These are phyloP conservation scores for Kodamaea sagamina DNA, from an alignment of 805 yeast species.

Conservation along the genomic window DNA sequence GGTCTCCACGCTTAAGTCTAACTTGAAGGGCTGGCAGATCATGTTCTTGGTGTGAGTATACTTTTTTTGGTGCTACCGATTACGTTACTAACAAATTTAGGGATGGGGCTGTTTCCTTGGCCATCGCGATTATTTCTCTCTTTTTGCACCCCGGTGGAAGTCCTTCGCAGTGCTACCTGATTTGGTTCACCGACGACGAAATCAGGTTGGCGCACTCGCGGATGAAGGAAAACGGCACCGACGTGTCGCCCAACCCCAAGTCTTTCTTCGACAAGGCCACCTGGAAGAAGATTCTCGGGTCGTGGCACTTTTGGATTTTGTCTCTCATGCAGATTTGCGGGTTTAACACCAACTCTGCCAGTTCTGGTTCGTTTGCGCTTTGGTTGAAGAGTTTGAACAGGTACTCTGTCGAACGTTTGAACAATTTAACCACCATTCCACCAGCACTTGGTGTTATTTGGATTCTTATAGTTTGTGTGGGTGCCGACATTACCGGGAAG, in stretches of 20 bases:
- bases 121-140: constrained; percentile 21
- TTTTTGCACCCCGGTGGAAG: constrained; percentile 42
- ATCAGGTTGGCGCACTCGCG: constrained; percentile 50
- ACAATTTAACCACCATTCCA: constrained; percentile 54
- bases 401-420: constrained; percentile 21
- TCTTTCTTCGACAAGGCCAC: constrained; percentile 26
- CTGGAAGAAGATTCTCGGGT: constrained; percentile 29
- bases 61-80: too few relatives aligned
- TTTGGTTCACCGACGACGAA: constrained; percentile 57
- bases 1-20: constrained; percentile 5
- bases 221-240: constrained; percentile 24
- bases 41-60: constrained; percentile 21
- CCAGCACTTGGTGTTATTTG: constrained; percentile 60
- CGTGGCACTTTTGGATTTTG: constrained; percentile 37
- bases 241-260: constrained; percentile 17
- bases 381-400: constrained; percentile 29
- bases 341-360: constrained; percentile 37
- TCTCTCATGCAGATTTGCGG: constrained; percentile 24
- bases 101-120: constrained; percentile 25
- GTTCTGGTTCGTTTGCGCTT: constrained; percentile 53
- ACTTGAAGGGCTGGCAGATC: constrained; percentile 24
- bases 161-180: constrained; percentile 44
- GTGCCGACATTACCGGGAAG: constrained; percentile 49
- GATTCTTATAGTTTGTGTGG: constrained; percentile 46
- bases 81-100: too few relatives aligned